Evolutionary conservation across 495 filamentous ascomycete species (phyloP).

Genomic region (Trichoderma gamsii): DNA sequence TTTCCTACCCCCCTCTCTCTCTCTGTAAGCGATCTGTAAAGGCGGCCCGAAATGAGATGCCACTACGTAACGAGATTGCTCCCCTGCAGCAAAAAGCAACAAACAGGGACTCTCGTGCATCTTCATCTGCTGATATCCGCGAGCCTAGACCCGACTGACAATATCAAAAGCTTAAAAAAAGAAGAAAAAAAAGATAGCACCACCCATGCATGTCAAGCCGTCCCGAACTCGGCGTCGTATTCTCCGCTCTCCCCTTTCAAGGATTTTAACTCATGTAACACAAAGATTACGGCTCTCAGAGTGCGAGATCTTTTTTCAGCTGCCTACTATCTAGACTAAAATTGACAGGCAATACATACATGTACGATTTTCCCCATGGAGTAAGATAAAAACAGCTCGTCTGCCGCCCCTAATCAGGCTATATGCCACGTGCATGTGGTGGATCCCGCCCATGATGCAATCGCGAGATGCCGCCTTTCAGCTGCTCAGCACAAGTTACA

Average conservation of each 20-base stretch:
- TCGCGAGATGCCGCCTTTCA: background rate
- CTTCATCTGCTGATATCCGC: too few relatives aligned
- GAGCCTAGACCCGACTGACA: too few relatives aligned
- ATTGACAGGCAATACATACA: too few relatives aligned
- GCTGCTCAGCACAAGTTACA: background rate
- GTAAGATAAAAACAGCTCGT: background rate
- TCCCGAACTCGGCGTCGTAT: too few relatives aligned
- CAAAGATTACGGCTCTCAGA: too few relatives aligned
- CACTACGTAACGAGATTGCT: background rate
- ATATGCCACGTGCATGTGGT: constrained; percentile 12
- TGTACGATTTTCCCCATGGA: background rate
- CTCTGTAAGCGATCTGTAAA: background rate
- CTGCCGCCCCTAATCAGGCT: background rate
- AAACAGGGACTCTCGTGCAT: background rate
- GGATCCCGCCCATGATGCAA: background rate
- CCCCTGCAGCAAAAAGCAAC: background rate
- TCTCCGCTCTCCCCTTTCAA: too few relatives aligned
- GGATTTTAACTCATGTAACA: too few relatives aligned
- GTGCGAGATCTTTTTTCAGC: too few relatives aligned
- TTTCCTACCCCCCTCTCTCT: background rate
- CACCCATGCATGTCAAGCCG: too few relatives aligned
- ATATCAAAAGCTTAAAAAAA: too few relatives aligned
- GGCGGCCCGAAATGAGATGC: constrained; percentile 2
- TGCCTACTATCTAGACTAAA: too few relatives aligned
- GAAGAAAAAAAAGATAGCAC: too few relatives aligned